Conservation (phyloP, 306 rosid species). For the Phaseolus lunatus region DNA sequence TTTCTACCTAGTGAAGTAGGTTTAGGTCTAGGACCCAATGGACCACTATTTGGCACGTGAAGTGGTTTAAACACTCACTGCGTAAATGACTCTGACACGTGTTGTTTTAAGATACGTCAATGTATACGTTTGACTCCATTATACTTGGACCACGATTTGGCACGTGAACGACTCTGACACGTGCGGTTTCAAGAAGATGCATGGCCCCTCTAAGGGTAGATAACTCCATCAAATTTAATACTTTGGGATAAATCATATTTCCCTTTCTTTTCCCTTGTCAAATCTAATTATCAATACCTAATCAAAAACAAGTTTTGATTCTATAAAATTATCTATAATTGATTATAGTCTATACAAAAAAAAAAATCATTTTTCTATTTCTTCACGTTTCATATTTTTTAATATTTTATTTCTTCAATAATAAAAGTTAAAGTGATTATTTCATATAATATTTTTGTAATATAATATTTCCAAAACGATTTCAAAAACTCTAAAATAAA, state of each 20-base stretch:
- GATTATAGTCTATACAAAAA: too few relatives aligned
- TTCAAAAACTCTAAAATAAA: too few relatives aligned
- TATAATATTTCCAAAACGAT: too few relatives aligned
- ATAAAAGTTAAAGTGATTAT: too few relatives aligned
- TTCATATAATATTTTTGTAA: too few relatives aligned
- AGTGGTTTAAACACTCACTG: not conserved
- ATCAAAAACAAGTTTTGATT: too few relatives aligned
- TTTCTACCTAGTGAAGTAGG: not conserved
- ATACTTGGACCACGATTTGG: conserved; percentile 7
- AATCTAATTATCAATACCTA: not conserved
- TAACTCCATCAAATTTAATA: not conserved
- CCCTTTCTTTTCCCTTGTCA: not conserved
- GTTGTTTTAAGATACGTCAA: not conserved
- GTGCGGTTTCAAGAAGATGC: not conserved
- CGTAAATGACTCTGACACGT: not conserved
- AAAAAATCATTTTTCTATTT: too few relatives aligned
- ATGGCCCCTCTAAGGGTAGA: not conserved
- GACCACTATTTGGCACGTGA: not conserved
- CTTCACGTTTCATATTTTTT: too few relatives aligned
- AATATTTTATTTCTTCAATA: too few relatives aligned
- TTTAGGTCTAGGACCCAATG: conserved; percentile 5
- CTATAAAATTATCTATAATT: too few relatives aligned
- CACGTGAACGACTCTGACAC: not conserved
- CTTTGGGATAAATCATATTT: not conserved
- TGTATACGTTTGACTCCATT: not conserved